A percentile compares a stretch with the other conserved stretches of the same genome.
Evolutionary conservation across 768 basidiomycete species (phyloP).

Genomic region (Phanerodontia chrysosporium): DNA sequence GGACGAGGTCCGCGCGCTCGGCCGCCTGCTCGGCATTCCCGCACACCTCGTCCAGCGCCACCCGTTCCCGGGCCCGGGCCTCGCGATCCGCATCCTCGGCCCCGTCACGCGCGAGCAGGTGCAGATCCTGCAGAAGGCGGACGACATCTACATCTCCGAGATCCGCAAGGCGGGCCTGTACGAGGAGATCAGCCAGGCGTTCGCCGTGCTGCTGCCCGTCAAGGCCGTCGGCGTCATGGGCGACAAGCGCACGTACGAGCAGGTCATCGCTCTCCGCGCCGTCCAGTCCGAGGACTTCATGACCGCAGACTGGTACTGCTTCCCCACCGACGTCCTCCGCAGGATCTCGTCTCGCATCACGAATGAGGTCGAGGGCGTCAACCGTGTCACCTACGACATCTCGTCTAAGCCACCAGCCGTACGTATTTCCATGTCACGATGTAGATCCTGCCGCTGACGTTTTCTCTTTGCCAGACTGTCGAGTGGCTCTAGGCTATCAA

Average conservation of each 20-base stretch:
- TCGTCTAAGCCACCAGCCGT: slow-evolving; percentile 96
- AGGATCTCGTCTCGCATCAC: slow-evolving; percentile 95
- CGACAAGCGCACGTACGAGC: slow-evolving; percentile 93
- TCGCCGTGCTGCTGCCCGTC: slow-evolving; percentile 93
- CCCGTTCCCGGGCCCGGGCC: slow-evolving; percentile 97
- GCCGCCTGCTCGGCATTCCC: slow-evolving; percentile 87
- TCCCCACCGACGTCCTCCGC: slow-evolving; percentile 84
- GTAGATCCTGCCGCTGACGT: not conserved
- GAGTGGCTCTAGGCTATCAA: slow-evolving; percentile 34
- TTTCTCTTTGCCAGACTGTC: slow-evolving; percentile 32
- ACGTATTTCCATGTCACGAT: slow-evolving; percentile 24
- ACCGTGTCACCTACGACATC: slow-evolving; percentile 93
- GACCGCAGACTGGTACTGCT: slow-evolving; percentile 99
- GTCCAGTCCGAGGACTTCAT: slow-evolving; percentile 99
- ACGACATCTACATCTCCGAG: slow-evolving; percentile 96
- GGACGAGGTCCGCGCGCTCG: slow-evolving; percentile 94
- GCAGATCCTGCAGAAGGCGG: slow-evolving; percentile 84
- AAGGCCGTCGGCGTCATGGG: slow-evolving; percentile 98
- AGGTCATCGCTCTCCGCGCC: slow-evolving; percentile 93
- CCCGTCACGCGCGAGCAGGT: slow-evolving; percentile 94
- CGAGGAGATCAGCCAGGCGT: slow-evolving; percentile 92
- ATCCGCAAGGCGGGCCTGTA: slow-evolving; percentile 91
- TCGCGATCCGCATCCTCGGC: slow-evolving; percentile 96
- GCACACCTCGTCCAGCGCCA: slow-evolving; percentile 92
- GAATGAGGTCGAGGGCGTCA: slow-evolving; percentile 95